phyloP scores from a whole-genome alignment of 2,329 filamentous ascomycete genomes.

The Sphaerostilbella broomeana region DNA sequence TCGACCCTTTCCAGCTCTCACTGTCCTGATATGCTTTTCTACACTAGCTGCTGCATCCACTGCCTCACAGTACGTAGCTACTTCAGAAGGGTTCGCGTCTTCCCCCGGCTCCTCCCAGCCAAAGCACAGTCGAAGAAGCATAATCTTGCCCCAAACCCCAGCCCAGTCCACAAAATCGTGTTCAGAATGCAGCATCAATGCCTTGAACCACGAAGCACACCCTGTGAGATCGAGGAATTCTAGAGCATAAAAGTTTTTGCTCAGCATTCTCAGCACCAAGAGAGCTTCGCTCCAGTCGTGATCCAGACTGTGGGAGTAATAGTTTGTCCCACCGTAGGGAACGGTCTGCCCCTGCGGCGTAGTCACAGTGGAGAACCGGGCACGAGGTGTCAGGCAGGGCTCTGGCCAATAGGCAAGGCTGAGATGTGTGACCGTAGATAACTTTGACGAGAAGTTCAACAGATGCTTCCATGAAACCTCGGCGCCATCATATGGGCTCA shows the following conservation, averaged over 20 bases:
- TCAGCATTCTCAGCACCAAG: slow-evolving; percentile 47
- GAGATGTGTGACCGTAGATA: slow-evolving; percentile 52
- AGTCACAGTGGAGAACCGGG: slow-evolving; percentile 41
- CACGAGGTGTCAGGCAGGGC: slow-evolving; percentile 50
- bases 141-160: slow-evolving; percentile 47
- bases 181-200: slow-evolving; percentile 36
- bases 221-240: slow-evolving; percentile 58
- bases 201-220: slow-evolving; percentile 48
- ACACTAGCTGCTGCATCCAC: slow-evolving; percentile 34
- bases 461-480: slow-evolving; percentile 53
- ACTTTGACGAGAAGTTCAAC: slow-evolving; percentile 44
- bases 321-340: slow-evolving; percentile 48
- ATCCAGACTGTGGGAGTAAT: slow-evolving; percentile 53
- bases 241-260: slow-evolving; percentile 48
- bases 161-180: slow-evolving; percentile 49
- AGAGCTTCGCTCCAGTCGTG: slow-evolving; percentile 55
- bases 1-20: slow-evolving; percentile 42
- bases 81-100: slow-evolving; percentile 28
- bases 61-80: slow-evolving; percentile 29
- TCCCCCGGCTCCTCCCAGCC: slow-evolving; percentile 35
- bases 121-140: slow-evolving; percentile 36
- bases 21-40: slow-evolving; percentile 41
- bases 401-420: slow-evolving; percentile 57
- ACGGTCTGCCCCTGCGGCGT: slow-evolving; percentile 38
- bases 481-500: slow-evolving; percentile 29